Evolutionary conservation across 148 eudicot genomes (phyloP), one percentile per base, ranked within the genome.

Genomic region (Vaccinium corymbosum): DNA sequence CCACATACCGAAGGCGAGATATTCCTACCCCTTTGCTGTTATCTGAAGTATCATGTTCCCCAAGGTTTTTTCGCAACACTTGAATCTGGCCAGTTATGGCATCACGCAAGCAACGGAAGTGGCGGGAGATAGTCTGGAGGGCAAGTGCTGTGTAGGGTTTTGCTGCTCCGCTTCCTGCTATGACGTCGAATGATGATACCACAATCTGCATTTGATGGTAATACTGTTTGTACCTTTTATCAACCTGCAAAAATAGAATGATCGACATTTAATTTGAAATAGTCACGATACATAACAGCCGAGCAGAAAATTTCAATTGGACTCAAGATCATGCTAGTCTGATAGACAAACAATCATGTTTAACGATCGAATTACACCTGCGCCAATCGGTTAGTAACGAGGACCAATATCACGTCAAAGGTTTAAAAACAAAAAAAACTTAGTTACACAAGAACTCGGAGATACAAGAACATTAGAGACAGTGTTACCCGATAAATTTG

Each of bases 191-290:
- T 11, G 92, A 88, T 2, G 88, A 79, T 14, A 81, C 83, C n/a
- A 90, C 86, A 10, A 85, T 84, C 80, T 90, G 87, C 82, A 90
- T 78, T 46, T 90, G 92, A 14, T 85, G 89, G 80, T 88, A 85
- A 81, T 87, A 90, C 76, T 88, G 90, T 80, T 85, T 90, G 92
- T 90, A 88, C 82, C 88, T 87, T 82, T 87, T 85, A 83, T 89
- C 88, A 79, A 89, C 90, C 90, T 89, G 82, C 72, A 25, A 25
- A 38, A n/a, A 56, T 6, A 35, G 25, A 64, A 27, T 66, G 83
- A 66, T 49, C 48, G 27, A 13, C 12, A n/a, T 27, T 20, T 27
- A 4, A 15, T 76, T 48, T n/a, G 13, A 19, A 50, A n/a, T 48
- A 25, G 75, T 17, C 22, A 35, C 38, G 12, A 38, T 61, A 55